Base-by-base conservation (phyloP, 768 basidiomycete species). In the Guyanaporus albipodus region DNA sequence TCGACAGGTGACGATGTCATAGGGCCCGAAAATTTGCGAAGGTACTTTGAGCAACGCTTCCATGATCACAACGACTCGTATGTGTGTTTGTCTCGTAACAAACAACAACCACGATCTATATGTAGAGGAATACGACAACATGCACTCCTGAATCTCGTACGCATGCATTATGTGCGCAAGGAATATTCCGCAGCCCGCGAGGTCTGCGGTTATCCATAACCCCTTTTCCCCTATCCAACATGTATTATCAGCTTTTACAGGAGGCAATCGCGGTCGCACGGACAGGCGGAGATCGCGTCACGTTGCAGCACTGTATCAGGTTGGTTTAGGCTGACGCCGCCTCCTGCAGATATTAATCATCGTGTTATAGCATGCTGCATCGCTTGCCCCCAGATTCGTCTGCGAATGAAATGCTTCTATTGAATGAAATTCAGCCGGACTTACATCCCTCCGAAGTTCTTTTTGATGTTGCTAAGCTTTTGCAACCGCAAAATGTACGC, bases 41-140 rank as follows among this genome's bases (percentile, higher is more conserved):
- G 78, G 42, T 92, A 87, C 62, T 92, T 91, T 54, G 89, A 91
- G 60, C 90, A 91, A 49, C 84, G 80, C 58, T 92, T 92, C 57
- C 84, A 90, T 52, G 81, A 85, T 46, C 76, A 73, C 27, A 83
- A 80, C 52, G 88, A 91, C 62, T 91, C 87, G 88, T 90, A 49
- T 56, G 87, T 73, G 8, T 35, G 38, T 32, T 5, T 34, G 35
- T 33, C 10, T 32, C 12, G 2, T 22, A 6, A 17, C 35, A 4
- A 31, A 32, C 17, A n/a, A 22, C n/a, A 23, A 40, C 28, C 3
- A 17, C 21, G 32, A 38, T 33, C 19, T 48, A 11, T 46, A 47
- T 33, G 22, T 56, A 91, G 88, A 15, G 86, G 86, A 6, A 64
- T 87, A 47, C 85, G 89, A 40, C 89, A 91, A 50, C 85, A 87